Evolutionary conservation across 2,329 filamentous ascomycete species (phyloP), one percentile per base, ranked within the genome.

Genomic region (Byssoonygena ceratinophila): DNA sequence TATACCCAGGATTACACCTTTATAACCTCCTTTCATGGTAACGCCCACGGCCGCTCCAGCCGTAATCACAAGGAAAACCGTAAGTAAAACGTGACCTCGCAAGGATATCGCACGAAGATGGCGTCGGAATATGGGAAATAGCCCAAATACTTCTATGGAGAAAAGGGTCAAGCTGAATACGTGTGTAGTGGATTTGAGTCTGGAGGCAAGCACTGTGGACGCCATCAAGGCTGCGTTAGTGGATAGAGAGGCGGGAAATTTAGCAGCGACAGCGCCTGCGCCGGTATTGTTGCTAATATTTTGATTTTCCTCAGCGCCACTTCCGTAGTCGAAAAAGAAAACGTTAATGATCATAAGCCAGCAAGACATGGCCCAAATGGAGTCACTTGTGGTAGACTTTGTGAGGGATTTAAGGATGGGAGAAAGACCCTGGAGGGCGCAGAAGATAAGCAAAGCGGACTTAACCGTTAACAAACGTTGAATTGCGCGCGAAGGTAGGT

Each of bases 221-320:
- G 91, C 91, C 89, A 97, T 97, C 49, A 98, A 77, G 0, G 91
- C 92, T 1, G 92, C 92, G 59, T 97, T 98, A 22, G 92, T 98
- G 8, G 88, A 94, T 4, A 97, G 76, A 2, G 81, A 78, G 27
- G 78, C 78, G 1, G 78, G 78, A 43, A 77, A 77, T 45, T 73
- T 75, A 23, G 69, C 70, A 52, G 68, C 68, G 57, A 64, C 66
- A 23, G 67, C 65, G 59, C 66, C 66, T 51, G 70, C 66, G 9
- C 53, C 56, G 36, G 39, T 46, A 23, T 46, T 51, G 29, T 50
- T 55, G 44, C 49, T 45, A 29, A 37, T 18, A 34, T 44, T 34
- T 12, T 51, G 39, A 20, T n/a, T 45, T 27, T 45, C 40, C 12
- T 45, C n/a, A 12, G 25, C 27, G n/a, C 49, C 50, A 50, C 86